These are phyloP conservation scores for Septoria petroselini DNA, from an alignment of 2,329 filamentous ascomycete genomes.

Conservation along the genomic window DNA sequence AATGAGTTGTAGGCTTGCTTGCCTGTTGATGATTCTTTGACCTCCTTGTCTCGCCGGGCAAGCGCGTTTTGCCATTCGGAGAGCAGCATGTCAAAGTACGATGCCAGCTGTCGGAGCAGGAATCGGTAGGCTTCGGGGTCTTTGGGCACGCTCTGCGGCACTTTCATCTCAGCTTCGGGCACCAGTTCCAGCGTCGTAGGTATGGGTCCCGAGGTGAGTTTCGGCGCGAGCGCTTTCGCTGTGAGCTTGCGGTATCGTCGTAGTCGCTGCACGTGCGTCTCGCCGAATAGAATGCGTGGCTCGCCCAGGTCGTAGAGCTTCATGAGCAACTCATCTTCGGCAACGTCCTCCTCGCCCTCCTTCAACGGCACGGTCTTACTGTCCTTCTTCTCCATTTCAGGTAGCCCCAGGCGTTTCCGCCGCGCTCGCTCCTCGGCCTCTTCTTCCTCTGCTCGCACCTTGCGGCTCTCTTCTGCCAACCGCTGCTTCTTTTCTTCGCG, in stretches of 20 bases:
- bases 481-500: slow-evolving; percentile 78
- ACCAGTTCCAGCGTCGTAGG: slow-evolving; percentile 79
- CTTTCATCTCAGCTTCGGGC: slow-evolving; percentile 84
- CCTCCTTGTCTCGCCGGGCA: slow-evolving; percentile 53
- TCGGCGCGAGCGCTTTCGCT: slow-evolving; percentile 40
- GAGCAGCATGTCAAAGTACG: slow-evolving; percentile 96
- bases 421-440: slow-evolving; percentile 68
- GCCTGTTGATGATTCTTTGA: slow-evolving; percentile 72
- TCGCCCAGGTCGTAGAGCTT: slow-evolving; percentile 70
- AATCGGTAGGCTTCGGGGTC: slow-evolving; percentile 66
- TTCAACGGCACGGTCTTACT: slow-evolving; percentile 30
- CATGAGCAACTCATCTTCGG: slow-evolving; percentile 65
- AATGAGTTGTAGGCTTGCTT: slow-evolving; percentile 80
- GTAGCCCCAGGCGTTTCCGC: slow-evolving; percentile 74
- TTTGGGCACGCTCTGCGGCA: slow-evolving; percentile 59
- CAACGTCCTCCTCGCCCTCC: slow-evolving; percentile 58
- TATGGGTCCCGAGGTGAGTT: slow-evolving; percentile 70
- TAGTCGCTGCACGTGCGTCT: slow-evolving; percentile 67
- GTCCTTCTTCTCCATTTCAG: slow-evolving; percentile 63
- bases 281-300: slow-evolving; percentile 75
- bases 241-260: slow-evolving; percentile 66
- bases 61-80: slow-evolving; percentile 81
- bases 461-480: slow-evolving; percentile 76
- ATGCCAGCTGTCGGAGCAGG: slow-evolving; percentile 82
- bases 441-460: slow-evolving; percentile 67